Conservation (phyloP, 495 filamentous ascomycete species). For the Talaromyces nanjingensis region DNA sequence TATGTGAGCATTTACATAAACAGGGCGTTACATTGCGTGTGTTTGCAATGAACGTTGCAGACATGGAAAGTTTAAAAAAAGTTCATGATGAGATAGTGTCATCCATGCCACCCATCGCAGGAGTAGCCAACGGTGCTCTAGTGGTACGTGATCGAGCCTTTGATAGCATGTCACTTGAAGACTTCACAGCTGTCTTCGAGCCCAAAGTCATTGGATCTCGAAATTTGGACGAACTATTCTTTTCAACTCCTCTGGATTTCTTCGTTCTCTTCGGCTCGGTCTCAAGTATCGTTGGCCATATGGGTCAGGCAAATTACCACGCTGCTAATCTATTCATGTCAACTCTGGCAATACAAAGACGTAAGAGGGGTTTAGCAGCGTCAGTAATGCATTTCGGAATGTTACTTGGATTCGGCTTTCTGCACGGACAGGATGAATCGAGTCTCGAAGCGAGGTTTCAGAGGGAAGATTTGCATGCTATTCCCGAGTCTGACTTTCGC, state of each 20-base stretch:
- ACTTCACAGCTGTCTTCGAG: constrained; percentile 8
- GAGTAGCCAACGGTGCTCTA: constrained; percentile 17
- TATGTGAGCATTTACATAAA: neutral
- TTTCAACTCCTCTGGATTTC: constrained; percentile 22
- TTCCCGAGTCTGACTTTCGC: constrained; percentile 22
- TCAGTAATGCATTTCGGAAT: constrained; percentile 39
- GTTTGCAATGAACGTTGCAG: constrained; percentile 10
- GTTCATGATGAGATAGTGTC: neutral
- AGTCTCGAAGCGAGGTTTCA: constrained; percentile 7
- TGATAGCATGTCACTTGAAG: constrained; percentile 10
- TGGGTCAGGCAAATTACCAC: constrained; percentile 32
- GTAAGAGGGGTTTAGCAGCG: constrained; percentile 19
- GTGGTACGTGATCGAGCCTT: constrained; percentile 15
- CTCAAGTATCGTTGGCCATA: constrained; percentile 9
- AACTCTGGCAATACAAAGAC: constrained; percentile 21
- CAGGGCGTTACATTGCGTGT: constrained; percentile 15
- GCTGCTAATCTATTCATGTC: constrained; percentile 48
- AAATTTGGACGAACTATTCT: constrained; percentile 18
- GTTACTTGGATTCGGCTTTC: constrained; percentile 38
- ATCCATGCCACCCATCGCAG: constrained; percentile 15
- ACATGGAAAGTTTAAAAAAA: neutral
- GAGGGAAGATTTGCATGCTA: neutral
- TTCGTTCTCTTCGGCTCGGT: constrained; percentile 28
- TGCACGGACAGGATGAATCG: constrained; percentile 12
- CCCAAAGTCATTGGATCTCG: constrained; percentile 17